phyloP scores from a whole-genome alignment of 192 early-diverging fungal genomes.

The Backusella tuberculispora region DNA sequence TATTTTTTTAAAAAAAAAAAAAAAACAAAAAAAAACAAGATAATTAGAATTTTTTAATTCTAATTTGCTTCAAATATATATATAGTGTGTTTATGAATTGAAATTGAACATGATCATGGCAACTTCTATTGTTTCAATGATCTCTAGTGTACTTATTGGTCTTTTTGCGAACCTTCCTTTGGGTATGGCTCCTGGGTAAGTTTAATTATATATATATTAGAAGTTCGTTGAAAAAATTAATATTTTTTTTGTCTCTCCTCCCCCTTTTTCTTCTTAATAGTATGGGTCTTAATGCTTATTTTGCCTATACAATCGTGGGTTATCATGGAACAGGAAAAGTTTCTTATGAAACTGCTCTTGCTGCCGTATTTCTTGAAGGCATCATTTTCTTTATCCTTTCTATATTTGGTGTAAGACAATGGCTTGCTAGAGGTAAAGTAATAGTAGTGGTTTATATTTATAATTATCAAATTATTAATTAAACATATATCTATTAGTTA shows the following conservation, averaged over 20 bases:
- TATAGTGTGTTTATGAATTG: constrained; percentile 58
- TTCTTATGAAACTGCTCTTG: constrained; percentile 63
- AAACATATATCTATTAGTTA: constrained; percentile 29
- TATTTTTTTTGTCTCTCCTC: neutral
- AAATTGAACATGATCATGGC: constrained; percentile 75
- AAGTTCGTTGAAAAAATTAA: neutral
- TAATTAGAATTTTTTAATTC: no score
- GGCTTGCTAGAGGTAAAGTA: constrained; percentile 57
- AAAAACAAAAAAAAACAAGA: no score
- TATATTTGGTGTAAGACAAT: constrained; percentile 75
- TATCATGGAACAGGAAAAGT: constrained; percentile 72
- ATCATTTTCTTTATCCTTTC: constrained; percentile 79
- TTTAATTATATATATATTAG: neutral
- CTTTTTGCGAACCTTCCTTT: constrained; percentile 75
- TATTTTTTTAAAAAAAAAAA: neutral
- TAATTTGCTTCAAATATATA: neutral
- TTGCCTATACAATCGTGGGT: constrained; percentile 82
- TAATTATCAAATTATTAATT: neutral
- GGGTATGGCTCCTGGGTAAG: constrained; percentile 76
- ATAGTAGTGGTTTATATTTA: neutral
- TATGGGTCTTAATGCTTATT: constrained; percentile 84
- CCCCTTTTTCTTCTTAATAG: constrained; percentile 20
- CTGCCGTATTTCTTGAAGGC: constrained; percentile 83
- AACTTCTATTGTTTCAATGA: constrained; percentile 66
- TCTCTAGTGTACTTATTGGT: constrained; percentile 69